Evolutionary conservation across 1,284 basidiomycete species (phyloP).

Genomic region (Singerocomus inundabilis): DNA sequence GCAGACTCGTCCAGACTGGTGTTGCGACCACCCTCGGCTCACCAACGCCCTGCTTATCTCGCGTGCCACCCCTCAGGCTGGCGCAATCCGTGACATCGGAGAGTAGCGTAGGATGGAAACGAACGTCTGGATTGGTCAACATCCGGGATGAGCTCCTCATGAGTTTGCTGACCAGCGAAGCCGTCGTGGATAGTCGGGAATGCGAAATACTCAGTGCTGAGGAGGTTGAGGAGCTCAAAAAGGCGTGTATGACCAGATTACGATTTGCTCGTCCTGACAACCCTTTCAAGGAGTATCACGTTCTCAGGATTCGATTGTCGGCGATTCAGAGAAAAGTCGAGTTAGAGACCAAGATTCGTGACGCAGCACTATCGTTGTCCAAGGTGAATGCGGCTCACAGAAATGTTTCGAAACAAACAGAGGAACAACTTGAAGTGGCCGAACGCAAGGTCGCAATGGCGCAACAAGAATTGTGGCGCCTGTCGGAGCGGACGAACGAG

Average conservation of each 20-base stretch:
- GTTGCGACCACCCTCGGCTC: constrained; percentile 21
- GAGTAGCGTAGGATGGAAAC: constrained; percentile 37
- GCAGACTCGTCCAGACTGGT: constrained; percentile 28
- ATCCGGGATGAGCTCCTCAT: constrained; percentile 78
- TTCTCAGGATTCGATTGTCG: constrained; percentile 58
- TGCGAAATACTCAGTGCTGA: constrained; percentile 77
- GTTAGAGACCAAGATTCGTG: constrained; percentile 78
- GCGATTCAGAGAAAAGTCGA: constrained; percentile 68
- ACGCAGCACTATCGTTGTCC: constrained; percentile 69
- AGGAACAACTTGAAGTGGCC: constrained; percentile 66
- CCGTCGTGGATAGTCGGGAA: constrained; percentile 76
- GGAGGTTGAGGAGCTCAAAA: constrained; percentile 89
- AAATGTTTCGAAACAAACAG: constrained; percentile 61
- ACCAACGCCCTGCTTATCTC: constrained; percentile 44
- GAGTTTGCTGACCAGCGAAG: constrained; percentile 83
- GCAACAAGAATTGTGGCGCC: constrained; percentile 66
- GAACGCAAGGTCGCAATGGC: constrained; percentile 64
- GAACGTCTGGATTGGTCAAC: constrained; percentile 44
- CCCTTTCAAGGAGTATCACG: constrained; percentile 59
- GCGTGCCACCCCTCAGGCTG: constrained; percentile 24
- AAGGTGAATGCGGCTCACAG: constrained; percentile 63
- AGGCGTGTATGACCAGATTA: constrained; percentile 48
- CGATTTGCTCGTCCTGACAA: constrained; percentile 1
- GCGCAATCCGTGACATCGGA: constrained; percentile 34
- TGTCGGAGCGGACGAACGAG: constrained; percentile 62